Evolutionary conservation across 495 filamentous ascomycete species (phyloP), one percentile per base, ranked within the genome.

Genomic region (Neurospora sublineolata): DNA sequence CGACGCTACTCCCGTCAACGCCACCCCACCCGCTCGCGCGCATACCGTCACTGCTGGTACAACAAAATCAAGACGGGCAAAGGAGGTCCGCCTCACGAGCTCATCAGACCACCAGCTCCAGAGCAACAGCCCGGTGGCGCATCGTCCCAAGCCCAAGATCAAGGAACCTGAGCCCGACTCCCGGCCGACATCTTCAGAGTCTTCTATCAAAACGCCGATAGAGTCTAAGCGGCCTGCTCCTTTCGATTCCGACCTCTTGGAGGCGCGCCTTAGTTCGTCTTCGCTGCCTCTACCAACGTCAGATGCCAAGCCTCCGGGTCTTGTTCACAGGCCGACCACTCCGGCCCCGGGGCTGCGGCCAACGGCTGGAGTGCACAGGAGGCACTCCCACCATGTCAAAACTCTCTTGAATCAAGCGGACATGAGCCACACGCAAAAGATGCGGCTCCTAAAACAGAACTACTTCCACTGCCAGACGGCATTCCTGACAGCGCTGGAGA

Each of bases 391-490:
- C 73, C 77, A 82, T 69, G 73, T 83, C 20, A 86, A 85, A 68
- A 78, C 81, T 0, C 71, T 81, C 23, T 68, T 87, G 23, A 86
- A 82, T 37, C 85, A 89, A 18, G 85, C 84, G 9, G 81, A 87
- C 14, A 79, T 92, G 79, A 84, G 84, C 20, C 73, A 73, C 16
- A 76, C 77, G 4, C 88, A 91, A 77, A 91, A 89, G 76, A 83
- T 85, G 42, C 87, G 86, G 70, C 79, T 92, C 41, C 78, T 93
- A 68, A 82, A 89, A 71, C 86, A 91, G 71, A 91, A 93, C 76
- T 93, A 93, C 73, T 93, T 92, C 76, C 85, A 89, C 8, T 89
- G 87, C 70, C 86, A 93, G 77, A 92, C 89, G 1, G 89, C 90
- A 69, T 91, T 93, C 77, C 75, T 93, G 42, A 85, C 86, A 10